Percentiles rank a stretch among this genome's conserved stretches.
Evolutionary conservation across 2,329 filamentous ascomycete species (phyloP).

Genomic region (Verticillium dahliae): DNA sequence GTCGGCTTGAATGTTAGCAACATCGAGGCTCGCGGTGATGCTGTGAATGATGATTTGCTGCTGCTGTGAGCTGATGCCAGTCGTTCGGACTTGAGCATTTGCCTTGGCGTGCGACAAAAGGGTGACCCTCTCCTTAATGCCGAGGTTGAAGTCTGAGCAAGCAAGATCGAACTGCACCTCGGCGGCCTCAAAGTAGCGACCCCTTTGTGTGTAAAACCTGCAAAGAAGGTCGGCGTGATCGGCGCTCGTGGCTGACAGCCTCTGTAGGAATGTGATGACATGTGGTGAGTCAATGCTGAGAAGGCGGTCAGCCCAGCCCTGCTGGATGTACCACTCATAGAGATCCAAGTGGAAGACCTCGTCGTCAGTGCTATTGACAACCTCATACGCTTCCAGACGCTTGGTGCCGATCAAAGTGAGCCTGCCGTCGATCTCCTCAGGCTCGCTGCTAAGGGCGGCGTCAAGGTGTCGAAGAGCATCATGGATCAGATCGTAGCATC

Average conservation of each 20-base stretch:
- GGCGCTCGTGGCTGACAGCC: slow-evolving; percentile 64
- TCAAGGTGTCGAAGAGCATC: slow-evolving; percentile 75
- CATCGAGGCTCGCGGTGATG: slow-evolving; percentile 79
- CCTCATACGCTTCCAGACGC: slow-evolving; percentile 79
- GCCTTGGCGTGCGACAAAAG: slow-evolving; percentile 87
- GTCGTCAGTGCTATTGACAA: slow-evolving; percentile 82
- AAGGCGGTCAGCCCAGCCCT: slow-evolving; percentile 79
- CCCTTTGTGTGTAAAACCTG: slow-evolving; percentile 82
- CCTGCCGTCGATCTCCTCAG: slow-evolving; percentile 71
- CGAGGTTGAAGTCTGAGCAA: slow-evolving; percentile 70
- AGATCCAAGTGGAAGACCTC: slow-evolving; percentile 93
- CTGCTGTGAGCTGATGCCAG: slow-evolving; percentile 68
- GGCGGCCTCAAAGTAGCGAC: slow-evolving; percentile 80
- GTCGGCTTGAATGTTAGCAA: slow-evolving; percentile 94
- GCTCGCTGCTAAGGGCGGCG: slow-evolving; percentile 57
- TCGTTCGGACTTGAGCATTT: slow-evolving; percentile 79
- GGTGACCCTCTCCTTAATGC: slow-evolving; percentile 80
- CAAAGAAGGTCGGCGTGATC: slow-evolving; percentile 86
- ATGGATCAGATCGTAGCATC: slow-evolving; percentile 84
- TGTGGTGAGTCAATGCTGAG: slow-evolving; percentile 79
- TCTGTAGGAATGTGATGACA: slow-evolving; percentile 78
- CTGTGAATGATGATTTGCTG: slow-evolving; percentile 82
- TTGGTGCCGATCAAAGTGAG: slow-evolving; percentile 71
- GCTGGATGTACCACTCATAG: slow-evolving; percentile 94
- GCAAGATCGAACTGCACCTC: slow-evolving; percentile 79